Percentiles rank a stretch among this genome's conserved stretches.
Evolutionary conservation across 768 basidiomycete species (phyloP).

Genomic region (Russula lepida): DNA sequence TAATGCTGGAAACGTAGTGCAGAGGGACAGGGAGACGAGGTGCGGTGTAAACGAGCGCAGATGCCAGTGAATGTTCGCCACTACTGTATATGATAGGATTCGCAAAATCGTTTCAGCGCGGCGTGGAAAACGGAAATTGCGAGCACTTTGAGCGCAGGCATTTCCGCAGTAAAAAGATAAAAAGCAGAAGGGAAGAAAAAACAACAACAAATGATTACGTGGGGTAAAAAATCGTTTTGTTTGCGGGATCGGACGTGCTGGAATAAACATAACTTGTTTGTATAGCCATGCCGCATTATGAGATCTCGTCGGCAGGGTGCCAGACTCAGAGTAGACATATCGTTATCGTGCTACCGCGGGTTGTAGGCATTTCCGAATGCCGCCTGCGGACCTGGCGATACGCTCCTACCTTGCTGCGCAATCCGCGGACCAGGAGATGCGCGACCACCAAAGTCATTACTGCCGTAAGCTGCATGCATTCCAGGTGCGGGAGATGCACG

Average conservation of each 20-base stretch:
- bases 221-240: not conserved
- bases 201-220: too few species aligned
- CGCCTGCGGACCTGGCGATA: constrained; percentile 40
- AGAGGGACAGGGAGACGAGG: not conserved
- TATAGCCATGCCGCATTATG: not conserved
- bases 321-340: not conserved
- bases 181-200: too few species aligned
- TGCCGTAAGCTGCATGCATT: constrained; percentile 4
- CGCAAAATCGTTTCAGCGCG: not conserved
- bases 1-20: not conserved
- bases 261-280: not conserved
- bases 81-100: not conserved
- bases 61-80: not conserved
- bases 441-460: constrained; percentile 10
- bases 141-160: constrained; percentile 1
- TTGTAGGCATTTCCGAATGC: constrained; percentile 32
- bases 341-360: constrained; percentile 16
- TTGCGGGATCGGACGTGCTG: not conserved
- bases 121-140: not conserved
- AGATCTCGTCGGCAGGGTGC: not conserved
- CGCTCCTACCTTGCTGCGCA: constrained; percentile 23
- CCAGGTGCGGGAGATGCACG: constrained; percentile 14
- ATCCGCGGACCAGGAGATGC: constrained; percentile 1
- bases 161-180: not conserved
- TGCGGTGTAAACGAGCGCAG: not conserved